These are phyloP conservation scores for Trifolium pratense DNA, from an alignment of 306 rosid genomes.

Conservation along the genomic window DNA sequence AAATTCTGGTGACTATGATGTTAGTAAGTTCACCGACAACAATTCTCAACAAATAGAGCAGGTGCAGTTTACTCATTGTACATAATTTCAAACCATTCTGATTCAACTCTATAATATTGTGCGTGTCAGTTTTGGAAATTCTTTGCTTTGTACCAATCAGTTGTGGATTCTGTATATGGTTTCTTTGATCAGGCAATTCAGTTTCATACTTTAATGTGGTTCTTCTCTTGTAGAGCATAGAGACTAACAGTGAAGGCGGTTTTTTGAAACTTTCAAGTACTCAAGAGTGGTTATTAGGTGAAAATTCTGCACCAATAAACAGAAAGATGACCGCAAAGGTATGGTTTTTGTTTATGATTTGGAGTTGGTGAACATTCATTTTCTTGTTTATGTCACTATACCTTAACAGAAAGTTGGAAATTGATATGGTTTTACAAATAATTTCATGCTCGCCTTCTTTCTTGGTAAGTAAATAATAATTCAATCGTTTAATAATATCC, in stretches of 20 bases:
- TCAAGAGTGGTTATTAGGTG: slow-evolving; percentile 77
- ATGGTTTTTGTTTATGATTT: slow-evolving; percentile 34
- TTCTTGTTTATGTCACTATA: slow-evolving; percentile 7
- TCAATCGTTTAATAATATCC: slow-evolving; percentile 11
- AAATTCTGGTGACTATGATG: slow-evolving; percentile 47
- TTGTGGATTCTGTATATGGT: slow-evolving; percentile 25
- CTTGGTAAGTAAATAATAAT: slow-evolving; percentile 10
- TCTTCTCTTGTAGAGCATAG: slow-evolving; percentile 54
- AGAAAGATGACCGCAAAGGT: slow-evolving; percentile 74
- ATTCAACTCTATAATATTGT: slow-evolving; percentile 6
- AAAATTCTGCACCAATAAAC: slow-evolving; percentile 68
- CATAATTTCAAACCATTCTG: slow-evolving; percentile 29
- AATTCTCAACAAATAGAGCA: slow-evolving; percentile 51
- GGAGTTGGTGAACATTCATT: background rate
- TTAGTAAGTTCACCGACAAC: slow-evolving; percentile 34
- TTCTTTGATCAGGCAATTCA: slow-evolving; percentile 34
- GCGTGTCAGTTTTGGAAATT: slow-evolving; percentile 14
- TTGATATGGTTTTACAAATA: background rate
- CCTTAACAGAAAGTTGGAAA: slow-evolving; percentile 18
- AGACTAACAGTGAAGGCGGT: slow-evolving; percentile 55
- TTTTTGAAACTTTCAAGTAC: slow-evolving; percentile 77
- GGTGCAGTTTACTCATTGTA: slow-evolving; percentile 45
- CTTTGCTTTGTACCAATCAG: slow-evolving; percentile 23
- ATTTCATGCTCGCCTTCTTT: slow-evolving; percentile 24
- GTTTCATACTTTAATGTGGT: slow-evolving; percentile 24